Percentiles rank a stretch among this genome's conserved stretches.
phyloP scores from a whole-genome alignment of 805 yeast species.

The Ogataea glucozyma region DNA sequence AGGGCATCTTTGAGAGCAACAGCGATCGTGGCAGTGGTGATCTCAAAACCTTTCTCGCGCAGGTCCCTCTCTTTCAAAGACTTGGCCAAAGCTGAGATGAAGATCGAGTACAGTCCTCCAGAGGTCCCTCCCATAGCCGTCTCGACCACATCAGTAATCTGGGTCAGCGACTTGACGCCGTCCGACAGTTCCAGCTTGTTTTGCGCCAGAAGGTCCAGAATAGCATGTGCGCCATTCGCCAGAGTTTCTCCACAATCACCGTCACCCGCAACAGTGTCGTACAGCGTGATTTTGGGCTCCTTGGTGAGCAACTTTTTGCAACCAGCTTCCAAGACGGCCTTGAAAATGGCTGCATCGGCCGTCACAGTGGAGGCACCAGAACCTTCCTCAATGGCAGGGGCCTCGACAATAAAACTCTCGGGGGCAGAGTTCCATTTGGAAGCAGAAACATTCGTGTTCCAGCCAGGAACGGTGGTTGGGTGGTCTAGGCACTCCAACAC shows the following conservation, averaged over 20 bases:
- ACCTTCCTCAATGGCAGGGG: conserved; percentile 36
- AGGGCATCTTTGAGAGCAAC: conserved; percentile 59
- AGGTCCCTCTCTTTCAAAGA: conserved; percentile 46
- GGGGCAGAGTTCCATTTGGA: conserved; percentile 24
- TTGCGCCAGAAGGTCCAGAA: conserved; percentile 51
- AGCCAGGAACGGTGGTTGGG: conserved; percentile 79
- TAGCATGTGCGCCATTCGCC: conserved; percentile 76
- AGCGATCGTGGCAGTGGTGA: conserved; percentile 42
- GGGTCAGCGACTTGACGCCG: conserved; percentile 60
- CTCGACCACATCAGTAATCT: conserved; percentile 81
- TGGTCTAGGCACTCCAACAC: conserved; percentile 62
- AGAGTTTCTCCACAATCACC: conserved; percentile 97
- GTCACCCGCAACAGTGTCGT: conserved; percentile 90
- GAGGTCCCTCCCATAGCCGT: conserved; percentile 95
- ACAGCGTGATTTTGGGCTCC: conserved; percentile 84
- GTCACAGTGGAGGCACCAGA: conserved; percentile 29
- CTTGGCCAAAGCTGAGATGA: conserved; percentile 71
- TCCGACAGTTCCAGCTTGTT: conserved; percentile 43
- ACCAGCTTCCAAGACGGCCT: conserved; percentile 43
- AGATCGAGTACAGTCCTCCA: conserved; percentile 90
- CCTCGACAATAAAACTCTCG: conserved; percentile 30
- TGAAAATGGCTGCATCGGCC: conserved; percentile 33
- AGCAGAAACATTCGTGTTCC: conserved; percentile 54
- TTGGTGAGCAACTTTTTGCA: conserved; percentile 54
- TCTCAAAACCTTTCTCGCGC: conserved; percentile 28